A percentile compares a stretch with the other conserved stretches of the same genome.
These are phyloP conservation scores for Erodium chrysanthum DNA, from an alignment of 441 rosid genomes.

Conservation along the genomic window DNA sequence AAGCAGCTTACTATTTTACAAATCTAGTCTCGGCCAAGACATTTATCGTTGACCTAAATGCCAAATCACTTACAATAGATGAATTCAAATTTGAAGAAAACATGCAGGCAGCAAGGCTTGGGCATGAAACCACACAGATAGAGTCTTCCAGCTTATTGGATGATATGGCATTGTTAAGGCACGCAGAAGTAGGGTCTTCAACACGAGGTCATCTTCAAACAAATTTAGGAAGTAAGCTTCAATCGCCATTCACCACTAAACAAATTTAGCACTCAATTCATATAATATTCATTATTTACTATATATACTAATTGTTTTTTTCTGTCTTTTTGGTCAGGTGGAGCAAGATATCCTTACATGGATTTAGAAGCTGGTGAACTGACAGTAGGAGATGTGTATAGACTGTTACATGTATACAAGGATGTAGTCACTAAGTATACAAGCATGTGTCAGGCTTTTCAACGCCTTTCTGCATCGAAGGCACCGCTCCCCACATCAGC, in stretches of 20 bases:
- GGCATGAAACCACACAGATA: slow-evolving; percentile 21
- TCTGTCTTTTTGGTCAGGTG: slow-evolving; percentile 22
- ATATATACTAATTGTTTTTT: background rate
- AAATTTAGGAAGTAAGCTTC: slow-evolving; percentile 24
- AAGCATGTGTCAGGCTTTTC: slow-evolving; percentile 27
- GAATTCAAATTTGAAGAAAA: slow-evolving; percentile 46
- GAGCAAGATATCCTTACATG: slow-evolving; percentile 35
- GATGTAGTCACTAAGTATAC: slow-evolving; percentile 42
- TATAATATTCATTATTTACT: background rate
- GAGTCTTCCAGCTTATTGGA: slow-evolving; percentile 7
- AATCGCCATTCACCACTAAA: background rate
- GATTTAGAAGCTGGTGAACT: slow-evolving; percentile 36
- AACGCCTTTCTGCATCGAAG: slow-evolving; percentile 22
- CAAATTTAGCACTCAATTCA: slow-evolving; percentile 2
- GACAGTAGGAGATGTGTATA: slow-evolving; percentile 39
- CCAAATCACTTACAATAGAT: slow-evolving; percentile 47
- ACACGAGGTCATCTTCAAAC: slow-evolving; percentile 16
- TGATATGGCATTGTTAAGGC: slow-evolving; percentile 19
- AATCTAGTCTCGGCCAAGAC: slow-evolving; percentile 44
- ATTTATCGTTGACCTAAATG: slow-evolving; percentile 35
- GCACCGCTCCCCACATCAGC: slow-evolving; percentile 1
- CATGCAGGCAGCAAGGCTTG: slow-evolving; percentile 46
- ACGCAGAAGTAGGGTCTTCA: slow-evolving; percentile 19
- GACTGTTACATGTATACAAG: slow-evolving; percentile 38
- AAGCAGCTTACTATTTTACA: slow-evolving; percentile 47